Conservation (phyloP, 2,329 filamentous ascomycete genomes). For the Penicillium sp. region DNA sequence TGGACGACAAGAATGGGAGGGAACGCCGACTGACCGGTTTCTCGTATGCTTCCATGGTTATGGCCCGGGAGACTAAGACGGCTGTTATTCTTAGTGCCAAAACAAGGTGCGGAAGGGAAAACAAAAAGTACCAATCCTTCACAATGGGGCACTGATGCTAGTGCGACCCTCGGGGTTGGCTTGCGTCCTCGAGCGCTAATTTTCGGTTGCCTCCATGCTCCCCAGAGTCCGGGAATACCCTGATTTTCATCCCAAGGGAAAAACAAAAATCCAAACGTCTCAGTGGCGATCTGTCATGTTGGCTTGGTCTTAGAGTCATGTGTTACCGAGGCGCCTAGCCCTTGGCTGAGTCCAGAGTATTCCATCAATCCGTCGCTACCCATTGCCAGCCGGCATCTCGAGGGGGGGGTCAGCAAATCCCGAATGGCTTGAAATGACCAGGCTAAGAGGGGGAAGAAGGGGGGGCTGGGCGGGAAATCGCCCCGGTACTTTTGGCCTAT, state of each 20-base stretch:
- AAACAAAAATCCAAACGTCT: background rate
- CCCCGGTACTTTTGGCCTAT: slow-evolving; percentile 7
- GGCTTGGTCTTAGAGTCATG: slow-evolving; percentile 10
- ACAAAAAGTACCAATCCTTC: background rate
- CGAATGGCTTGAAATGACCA: slow-evolving; percentile 5
- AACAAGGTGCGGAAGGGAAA: background rate
- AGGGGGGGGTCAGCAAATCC: slow-evolving; percentile 11
- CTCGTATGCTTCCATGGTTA: background rate
- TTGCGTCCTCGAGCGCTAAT: background rate
- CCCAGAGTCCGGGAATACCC: background rate
- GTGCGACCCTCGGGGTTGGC: background rate
- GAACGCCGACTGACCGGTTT: background rate
- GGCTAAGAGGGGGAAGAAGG: background rate
- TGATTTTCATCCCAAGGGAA: background rate
- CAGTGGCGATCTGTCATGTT: slow-evolving; percentile 1
- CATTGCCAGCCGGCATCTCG: slow-evolving; percentile 7
- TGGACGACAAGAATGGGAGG: background rate
- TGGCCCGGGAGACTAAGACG: background rate
- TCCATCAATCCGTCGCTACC: slow-evolving; percentile 8
- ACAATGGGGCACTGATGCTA: background rate
- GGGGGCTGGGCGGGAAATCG: background rate
- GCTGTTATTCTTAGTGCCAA: slow-evolving; percentile 1
- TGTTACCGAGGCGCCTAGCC: slow-evolving; percentile 14
- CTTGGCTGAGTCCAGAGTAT: background rate
- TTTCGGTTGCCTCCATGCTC: background rate